Evolutionary conservation across 257 asterid species (phyloP).

Genomic region (Nicotiana tabacum): DNA sequence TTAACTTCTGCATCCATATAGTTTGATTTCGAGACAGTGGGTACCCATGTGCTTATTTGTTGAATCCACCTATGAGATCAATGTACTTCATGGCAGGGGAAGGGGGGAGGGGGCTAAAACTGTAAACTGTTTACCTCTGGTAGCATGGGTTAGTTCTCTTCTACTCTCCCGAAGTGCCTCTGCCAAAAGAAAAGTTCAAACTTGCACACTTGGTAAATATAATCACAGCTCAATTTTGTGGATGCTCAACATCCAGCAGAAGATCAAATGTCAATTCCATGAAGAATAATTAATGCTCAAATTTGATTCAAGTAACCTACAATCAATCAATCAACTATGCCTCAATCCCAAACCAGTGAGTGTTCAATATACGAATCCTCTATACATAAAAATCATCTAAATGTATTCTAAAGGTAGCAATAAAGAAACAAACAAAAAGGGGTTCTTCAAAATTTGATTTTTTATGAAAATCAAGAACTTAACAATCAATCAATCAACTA

Average conservation of each 20-base stretch:
- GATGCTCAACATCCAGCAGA: not conserved
- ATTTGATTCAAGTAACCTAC: too few relatives aligned
- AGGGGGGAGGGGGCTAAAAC: not conserved
- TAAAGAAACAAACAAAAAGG: not conserved
- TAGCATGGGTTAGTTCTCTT: slow-evolving; percentile 72
- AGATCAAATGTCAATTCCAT: not conserved
- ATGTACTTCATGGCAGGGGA: not conserved
- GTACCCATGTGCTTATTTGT: not conserved
- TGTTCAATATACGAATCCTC: too few relatives aligned
- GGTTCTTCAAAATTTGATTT: not conserved
- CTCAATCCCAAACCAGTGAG: too few relatives aligned
- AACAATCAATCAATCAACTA: not conserved
- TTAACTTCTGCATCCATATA: not conserved
- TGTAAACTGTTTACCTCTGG: slow-evolving; percentile 49
- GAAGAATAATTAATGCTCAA: not conserved
- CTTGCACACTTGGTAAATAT: not conserved
- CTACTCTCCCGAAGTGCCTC: slow-evolving; percentile 81
- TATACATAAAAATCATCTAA: too few relatives aligned
- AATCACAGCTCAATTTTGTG: not conserved
- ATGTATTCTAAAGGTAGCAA: too few relatives aligned
- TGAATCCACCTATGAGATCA: not conserved
- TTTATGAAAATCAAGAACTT: not conserved
- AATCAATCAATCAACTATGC: too few relatives aligned
- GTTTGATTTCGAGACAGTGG: not conserved
- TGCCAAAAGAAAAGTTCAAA: slow-evolving; percentile 16